Conservation (phyloP, 2,329 filamentous ascomycete genomes). For the Nemania diffusa region DNA sequence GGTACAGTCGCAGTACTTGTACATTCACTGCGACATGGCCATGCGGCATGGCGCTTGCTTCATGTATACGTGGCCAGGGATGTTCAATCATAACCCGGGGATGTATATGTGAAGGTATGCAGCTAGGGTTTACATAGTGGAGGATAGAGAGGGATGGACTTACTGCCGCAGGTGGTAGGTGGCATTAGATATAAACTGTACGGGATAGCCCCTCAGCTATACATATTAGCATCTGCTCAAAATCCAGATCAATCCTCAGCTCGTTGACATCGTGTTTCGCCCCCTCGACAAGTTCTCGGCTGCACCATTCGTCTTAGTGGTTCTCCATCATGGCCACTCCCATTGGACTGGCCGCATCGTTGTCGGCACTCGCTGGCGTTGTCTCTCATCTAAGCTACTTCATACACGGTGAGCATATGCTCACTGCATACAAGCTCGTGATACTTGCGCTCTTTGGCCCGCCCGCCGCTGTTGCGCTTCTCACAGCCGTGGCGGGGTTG, state of each 20-base stretch:
- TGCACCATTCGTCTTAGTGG: neutral
- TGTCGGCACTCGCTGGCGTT: conserved; percentile 27
- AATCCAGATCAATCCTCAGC: conserved; percentile 8
- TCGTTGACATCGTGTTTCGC: neutral
- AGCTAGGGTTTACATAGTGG: conserved; percentile 15
- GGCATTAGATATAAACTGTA: neutral
- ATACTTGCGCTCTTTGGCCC: conserved; percentile 24
- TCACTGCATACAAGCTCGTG: conserved; percentile 27
- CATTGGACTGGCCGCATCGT: conserved; percentile 10
- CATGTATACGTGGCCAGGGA: no score
- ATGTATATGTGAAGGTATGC: conserved; percentile 2
- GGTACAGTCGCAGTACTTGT: neutral
- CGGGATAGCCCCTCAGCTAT: conserved; percentile 1
- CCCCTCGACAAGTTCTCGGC: neutral
- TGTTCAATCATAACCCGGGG: no score
- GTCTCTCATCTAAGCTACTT: conserved; percentile 33
- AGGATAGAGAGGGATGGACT: neutral
- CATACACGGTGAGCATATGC: conserved; percentile 36
- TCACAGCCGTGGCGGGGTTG: conserved; percentile 14
- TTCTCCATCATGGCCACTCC: conserved; percentile 20
- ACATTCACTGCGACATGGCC: no score
- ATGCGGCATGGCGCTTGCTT: no score
- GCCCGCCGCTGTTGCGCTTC: conserved; percentile 2
- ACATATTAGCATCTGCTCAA: neutral
- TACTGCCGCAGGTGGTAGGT: conserved; percentile 16